Evolutionary conservation across 2,329 filamentous ascomycete species (phyloP), one percentile per base, ranked within the genome.

Genomic region (Colletotrichum navitas): DNA sequence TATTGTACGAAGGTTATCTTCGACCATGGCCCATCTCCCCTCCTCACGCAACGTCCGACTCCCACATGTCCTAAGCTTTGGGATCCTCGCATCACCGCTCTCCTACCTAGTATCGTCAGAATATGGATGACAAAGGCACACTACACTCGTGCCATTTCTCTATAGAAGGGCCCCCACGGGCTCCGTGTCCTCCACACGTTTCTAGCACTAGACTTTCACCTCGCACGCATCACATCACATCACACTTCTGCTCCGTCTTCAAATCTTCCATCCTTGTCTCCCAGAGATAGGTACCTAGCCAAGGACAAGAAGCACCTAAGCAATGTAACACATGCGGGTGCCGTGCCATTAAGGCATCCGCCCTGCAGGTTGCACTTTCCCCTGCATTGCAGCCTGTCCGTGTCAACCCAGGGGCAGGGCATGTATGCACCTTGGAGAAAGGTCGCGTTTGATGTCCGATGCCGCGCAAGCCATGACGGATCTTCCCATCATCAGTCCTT

Each of bases 361-460:
- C 47, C 16, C 45, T 51, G n/a, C 26, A 43, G 24, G 18, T 24
- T 49, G 41, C 21, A 49, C 29, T 49, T 16, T 61, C 47, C 51
- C 47, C 60, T 45, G 47, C 43, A 71, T 54, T 39, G 34, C 59
- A 45, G 64, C 59, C 65, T 60, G 59, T 71, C 68, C 59, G 58
- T 71, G 68, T 54, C 65, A 43, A 55, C 11, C 64, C 45, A 54
- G 47, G 65, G 32, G 39, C 47, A 71, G 45, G 45, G 65, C 65
- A 34, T 41, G 39, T 18, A 63, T 68, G 65, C 68, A 68, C 59
- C 36, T 55, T 68, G 54, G 47, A 68, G 49, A 51, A 56, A 45
- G 29, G 58, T 29, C 68, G 60, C 45, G 36, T 58, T 68, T 43
- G 24, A 18, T 34, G 45, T 68, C 43, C 58, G 43, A 21, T 34